A percentile compares a stretch with the other conserved stretches of the same genome.
Conservation (phyloP, 2,329 filamentous ascomycete species). For the Pyrenophora tritici-repentis region DNA sequence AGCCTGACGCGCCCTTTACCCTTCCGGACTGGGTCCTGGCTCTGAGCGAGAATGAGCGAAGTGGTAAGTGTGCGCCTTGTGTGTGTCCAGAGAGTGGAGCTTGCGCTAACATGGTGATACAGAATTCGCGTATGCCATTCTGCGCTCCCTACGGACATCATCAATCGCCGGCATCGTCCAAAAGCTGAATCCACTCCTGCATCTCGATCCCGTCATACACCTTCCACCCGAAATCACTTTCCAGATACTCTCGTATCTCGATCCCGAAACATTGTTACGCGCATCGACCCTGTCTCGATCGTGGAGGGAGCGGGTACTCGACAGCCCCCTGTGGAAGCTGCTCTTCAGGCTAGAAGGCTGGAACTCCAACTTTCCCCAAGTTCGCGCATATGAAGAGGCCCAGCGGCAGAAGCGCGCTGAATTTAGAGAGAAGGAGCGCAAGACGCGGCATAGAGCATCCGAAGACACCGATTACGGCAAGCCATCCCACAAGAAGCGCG, state of each 20-base stretch:
- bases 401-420: conserved; percentile 48
- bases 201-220: conserved; percentile 87
- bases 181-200: conserved; percentile 78
- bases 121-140: conserved; percentile 81
- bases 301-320: conserved; percentile 81
- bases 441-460: conserved; percentile 52
- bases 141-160: conserved; percentile 79
- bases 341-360: conserved; percentile 87
- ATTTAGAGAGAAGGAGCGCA: conserved; percentile 49
- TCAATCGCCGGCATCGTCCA: conserved; percentile 81
- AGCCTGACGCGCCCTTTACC: conserved; percentile 38
- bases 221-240: conserved; percentile 90
- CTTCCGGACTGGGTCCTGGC: conserved; percentile 62
- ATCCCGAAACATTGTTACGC: conserved; percentile 76
- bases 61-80: conserved; percentile 50
- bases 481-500: conserved; percentile 59
- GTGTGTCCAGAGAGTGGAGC: background rate
- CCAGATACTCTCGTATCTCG: conserved; percentile 84
- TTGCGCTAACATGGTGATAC: conserved; percentile 13
- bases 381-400: conserved; percentile 68
- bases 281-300: conserved; percentile 78
- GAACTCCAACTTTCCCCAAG: conserved; percentile 69
- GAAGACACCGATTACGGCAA: conserved; percentile 56
- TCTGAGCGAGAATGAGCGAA: conserved; percentile 60
- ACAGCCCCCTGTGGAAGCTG: conserved; percentile 83